Evolutionary conservation across 768 basidiomycete genomes (phyloP).

Genomic region (Dentipellis sp.): DNA sequence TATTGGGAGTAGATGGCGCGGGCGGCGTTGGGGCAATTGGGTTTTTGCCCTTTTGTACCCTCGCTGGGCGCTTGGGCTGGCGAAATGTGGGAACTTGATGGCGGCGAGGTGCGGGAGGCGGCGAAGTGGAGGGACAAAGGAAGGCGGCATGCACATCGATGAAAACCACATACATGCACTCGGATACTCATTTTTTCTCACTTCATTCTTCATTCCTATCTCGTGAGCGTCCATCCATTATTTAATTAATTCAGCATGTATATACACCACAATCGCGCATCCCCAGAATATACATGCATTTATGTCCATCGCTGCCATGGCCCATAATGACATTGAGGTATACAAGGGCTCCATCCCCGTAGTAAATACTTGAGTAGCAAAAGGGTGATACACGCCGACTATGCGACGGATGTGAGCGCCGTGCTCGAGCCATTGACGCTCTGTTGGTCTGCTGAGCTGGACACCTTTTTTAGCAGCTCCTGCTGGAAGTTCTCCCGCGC

Average conservation of each 20-base stretch:
- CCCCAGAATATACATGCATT: background rate
- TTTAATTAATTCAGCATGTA: background rate
- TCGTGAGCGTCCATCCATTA: too few species aligned
- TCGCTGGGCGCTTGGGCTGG: too few species aligned
- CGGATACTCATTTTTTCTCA: background rate
- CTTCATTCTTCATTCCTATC: too few species aligned
- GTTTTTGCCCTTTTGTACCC: too few species aligned
- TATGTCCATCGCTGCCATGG: too few species aligned
- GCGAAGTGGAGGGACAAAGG: background rate
- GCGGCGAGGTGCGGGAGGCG: background rate
- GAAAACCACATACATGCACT: background rate
- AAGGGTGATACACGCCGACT: background rate
- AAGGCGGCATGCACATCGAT: background rate
- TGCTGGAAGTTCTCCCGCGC: conserved; percentile 14
- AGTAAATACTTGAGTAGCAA: background rate
- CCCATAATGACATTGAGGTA: too few species aligned
- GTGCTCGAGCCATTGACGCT: background rate
- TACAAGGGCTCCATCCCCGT: background rate
- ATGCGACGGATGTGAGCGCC: background rate
- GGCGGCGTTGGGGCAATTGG: background rate
- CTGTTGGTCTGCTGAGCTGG: conserved; percentile 6
- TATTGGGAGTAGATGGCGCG: conserved; percentile 57
- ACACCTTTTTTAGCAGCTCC: conserved; percentile 10
- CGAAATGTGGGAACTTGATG: too few species aligned
- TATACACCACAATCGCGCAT: background rate